Conservation (phyloP, 2,329 filamentous ascomycete species). For the Trichoderma koningii region DNA sequence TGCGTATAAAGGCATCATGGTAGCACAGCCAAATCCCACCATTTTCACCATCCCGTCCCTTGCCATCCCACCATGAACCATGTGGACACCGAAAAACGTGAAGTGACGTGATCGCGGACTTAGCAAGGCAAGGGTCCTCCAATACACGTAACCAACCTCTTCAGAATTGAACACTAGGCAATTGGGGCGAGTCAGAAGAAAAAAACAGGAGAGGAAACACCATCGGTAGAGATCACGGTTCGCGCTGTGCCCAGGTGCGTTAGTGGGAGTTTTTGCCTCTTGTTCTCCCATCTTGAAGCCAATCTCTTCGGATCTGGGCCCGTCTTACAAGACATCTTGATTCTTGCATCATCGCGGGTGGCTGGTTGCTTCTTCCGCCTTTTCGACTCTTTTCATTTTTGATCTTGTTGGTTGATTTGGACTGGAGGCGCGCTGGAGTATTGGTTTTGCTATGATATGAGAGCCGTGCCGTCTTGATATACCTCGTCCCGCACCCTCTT, state of each 20-base stretch:
- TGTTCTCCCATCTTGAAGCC: too few species aligned
- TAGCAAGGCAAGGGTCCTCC: conserved; percentile 16
- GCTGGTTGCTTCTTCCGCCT: conserved; percentile 10
- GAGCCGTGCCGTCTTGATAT: background rate
- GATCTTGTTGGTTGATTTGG: background rate
- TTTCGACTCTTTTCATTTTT: background rate
- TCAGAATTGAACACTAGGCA: too few species aligned
- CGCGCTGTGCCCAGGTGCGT: conserved; percentile 26
- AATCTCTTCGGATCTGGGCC: background rate
- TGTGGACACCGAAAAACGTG: conserved; percentile 26
- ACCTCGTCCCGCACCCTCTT: background rate
- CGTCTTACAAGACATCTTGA: conserved; percentile 12
- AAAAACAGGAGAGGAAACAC: background rate
- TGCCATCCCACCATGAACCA: background rate
- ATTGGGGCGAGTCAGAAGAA: conserved; percentile 9
- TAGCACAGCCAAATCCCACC: too few species aligned
- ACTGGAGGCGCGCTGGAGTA: background rate
- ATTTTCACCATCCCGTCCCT: background rate
- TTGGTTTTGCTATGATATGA: background rate
- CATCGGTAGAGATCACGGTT: conserved; percentile 5
- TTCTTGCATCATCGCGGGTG: conserved; percentile 26
- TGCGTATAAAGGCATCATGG: background rate
- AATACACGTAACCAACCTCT: background rate
- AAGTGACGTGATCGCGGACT: conserved; percentile 24
- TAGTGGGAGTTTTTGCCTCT: conserved; percentile 6